Percentiles rank a stretch among this genome's conserved stretches.
Evolutionary conservation across 2,329 filamentous ascomycete species (phyloP).

Genomic region (Sporothrix variecibatus): DNA sequence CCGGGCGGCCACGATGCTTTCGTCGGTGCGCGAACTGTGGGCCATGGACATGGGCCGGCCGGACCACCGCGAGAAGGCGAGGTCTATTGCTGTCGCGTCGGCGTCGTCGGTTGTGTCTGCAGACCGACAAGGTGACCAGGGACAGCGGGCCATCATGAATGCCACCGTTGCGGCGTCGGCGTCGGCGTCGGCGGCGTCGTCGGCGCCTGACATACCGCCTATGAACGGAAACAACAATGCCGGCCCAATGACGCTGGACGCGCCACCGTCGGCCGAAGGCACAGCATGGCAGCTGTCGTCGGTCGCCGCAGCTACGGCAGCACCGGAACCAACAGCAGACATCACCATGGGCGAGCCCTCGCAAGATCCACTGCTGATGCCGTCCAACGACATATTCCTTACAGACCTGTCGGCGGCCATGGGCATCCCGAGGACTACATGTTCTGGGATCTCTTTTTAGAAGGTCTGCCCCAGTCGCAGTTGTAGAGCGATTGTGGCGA

Average conservation of each 20-base stretch:
- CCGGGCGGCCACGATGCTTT: constrained; percentile 20
- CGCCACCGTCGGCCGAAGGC: not conserved
- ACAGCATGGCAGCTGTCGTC: constrained; percentile 6
- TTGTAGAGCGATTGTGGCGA: not conserved
- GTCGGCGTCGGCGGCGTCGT: not conserved
- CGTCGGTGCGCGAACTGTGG: constrained; percentile 28
- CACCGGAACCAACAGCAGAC: not conserved
- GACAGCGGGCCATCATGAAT: not conserved
- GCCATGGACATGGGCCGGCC: constrained; percentile 7
- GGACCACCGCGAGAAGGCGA: not conserved
- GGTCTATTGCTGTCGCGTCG: not conserved
- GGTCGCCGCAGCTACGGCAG: not conserved
- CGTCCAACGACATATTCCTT: constrained; percentile 6
- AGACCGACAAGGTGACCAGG: not conserved
- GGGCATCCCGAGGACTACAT: constrained; percentile 27
- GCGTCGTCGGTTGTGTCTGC: not conserved
- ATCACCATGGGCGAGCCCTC: constrained; percentile 13
- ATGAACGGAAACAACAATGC: not conserved
- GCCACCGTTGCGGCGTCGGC: not conserved
- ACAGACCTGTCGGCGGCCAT: constrained; percentile 23
- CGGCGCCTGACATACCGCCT: too few species aligned
- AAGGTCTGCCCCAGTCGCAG: constrained; percentile 1
- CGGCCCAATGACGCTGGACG: constrained; percentile 5
- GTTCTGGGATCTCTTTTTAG: constrained; percentile 27
- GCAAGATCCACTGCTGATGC: not conserved